Conservation (phyloP, 441 rosid species). For the Raphanus hybrid region DNA sequence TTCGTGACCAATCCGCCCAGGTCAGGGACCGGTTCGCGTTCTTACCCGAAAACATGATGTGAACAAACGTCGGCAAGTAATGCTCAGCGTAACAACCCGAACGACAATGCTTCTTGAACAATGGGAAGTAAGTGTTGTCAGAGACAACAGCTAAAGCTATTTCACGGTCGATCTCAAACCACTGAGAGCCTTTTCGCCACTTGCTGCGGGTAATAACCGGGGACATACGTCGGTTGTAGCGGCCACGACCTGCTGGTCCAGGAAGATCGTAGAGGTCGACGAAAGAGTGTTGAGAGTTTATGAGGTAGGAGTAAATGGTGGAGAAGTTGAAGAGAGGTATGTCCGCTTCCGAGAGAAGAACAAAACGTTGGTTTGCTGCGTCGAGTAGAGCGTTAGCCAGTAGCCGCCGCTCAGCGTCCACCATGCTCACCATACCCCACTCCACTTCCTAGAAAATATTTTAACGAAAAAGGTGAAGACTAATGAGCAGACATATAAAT, state of each 20-base stretch:
- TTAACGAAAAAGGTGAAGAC: background rate
- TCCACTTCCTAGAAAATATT: conserved; percentile 48
- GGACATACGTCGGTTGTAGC: conserved; percentile 55
- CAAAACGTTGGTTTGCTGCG: conserved; percentile 61
- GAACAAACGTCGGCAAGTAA: conserved; percentile 66
- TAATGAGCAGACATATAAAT: background rate
- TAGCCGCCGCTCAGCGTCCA: conserved; percentile 76
- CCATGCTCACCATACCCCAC: conserved; percentile 71
- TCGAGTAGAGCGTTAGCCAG: conserved; percentile 76
- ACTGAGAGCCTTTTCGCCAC: conserved; percentile 91
- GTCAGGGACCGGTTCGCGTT: conserved; percentile 63
- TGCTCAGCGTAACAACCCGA: conserved; percentile 64
- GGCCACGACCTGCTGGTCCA: conserved; percentile 66
- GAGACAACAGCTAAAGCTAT: conserved; percentile 61
- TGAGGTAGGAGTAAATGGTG: conserved; percentile 58
- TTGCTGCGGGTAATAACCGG: conserved; percentile 43
- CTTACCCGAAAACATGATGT: conserved; percentile 43
- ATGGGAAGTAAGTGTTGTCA: conserved; percentile 49
- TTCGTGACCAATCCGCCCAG: conserved; percentile 73
- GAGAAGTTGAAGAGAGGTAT: conserved; percentile 80
- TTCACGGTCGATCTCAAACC: conserved; percentile 69
- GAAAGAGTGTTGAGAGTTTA: conserved; percentile 45
- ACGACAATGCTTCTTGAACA: conserved; percentile 51
- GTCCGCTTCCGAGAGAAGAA: conserved; percentile 81
- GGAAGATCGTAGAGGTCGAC: conserved; percentile 57